Percentiles rank a stretch among this genome's conserved stretches.
phyloP scores from a whole-genome alignment of 169 alveolate genomes.

The Plasmodium berghei region DNA sequence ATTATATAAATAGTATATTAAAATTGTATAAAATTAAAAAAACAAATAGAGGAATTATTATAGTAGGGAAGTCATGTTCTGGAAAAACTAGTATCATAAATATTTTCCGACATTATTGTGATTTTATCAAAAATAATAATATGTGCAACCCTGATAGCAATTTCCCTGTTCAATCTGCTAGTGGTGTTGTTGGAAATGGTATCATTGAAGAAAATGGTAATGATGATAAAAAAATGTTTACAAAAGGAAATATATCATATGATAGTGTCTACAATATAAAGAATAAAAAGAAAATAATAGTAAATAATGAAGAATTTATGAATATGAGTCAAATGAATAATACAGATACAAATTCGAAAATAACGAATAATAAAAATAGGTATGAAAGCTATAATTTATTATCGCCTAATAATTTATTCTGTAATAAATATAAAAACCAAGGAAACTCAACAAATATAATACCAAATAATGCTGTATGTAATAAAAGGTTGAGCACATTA shows the following conservation, averaged over 20 bases:
- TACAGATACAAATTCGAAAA: background rate
- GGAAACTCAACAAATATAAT: constrained; percentile 25
- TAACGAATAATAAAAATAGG: constrained; percentile 5
- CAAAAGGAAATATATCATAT: background rate
- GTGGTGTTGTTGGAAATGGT: background rate
- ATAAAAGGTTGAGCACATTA: constrained; percentile 23
- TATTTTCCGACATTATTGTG: constrained; percentile 63
- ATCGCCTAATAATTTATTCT: constrained; percentile 44
- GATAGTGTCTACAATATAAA: constrained; percentile 2
- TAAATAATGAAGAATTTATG: constrained; percentile 9
- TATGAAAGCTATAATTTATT: constrained; percentile 57
- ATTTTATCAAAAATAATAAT: constrained; percentile 14
- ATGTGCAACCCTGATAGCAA: background rate
- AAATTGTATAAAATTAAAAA: constrained; percentile 70
- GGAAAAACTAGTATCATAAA: constrained; percentile 76
- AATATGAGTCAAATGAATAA: constrained; percentile 17
- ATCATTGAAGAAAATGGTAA: constrained; percentile 4
- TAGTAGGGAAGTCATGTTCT: constrained; percentile 68
- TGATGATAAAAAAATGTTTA: constrained; percentile 11
- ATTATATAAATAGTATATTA: constrained; percentile 63
- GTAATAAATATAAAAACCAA: constrained; percentile 37
- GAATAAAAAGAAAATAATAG: constrained; percentile 9
- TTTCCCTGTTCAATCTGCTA: background rate
- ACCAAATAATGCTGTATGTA: constrained; percentile 5
- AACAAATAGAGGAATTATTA: constrained; percentile 73